These are phyloP conservation scores for Tremellales sp. DNA, from an alignment of 1,284 basidiomycete species.

Conservation along the genomic window DNA sequence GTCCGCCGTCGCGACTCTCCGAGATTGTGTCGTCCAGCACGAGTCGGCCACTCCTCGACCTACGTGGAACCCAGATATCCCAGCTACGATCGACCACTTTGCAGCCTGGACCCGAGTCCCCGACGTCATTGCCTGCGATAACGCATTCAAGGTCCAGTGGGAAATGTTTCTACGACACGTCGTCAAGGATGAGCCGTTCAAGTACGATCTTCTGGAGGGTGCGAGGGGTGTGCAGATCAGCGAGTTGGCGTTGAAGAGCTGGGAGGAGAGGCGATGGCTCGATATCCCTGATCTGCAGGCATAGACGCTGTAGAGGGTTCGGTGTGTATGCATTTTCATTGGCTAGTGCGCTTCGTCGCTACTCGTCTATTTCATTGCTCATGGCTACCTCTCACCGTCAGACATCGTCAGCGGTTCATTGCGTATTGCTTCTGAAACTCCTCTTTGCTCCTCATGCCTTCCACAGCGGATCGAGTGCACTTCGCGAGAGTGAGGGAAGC, in stretches of 20 bases:
- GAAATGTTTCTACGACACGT: constrained; percentile 21
- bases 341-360: too few relatives aligned
- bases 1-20: constrained; percentile 13
- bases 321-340: background rate
- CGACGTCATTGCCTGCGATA: constrained; percentile 13
- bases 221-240: constrained; percentile 18
- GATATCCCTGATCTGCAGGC: constrained; percentile 9
- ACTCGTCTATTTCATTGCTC: too few relatives aligned
- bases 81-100: constrained; percentile 14
- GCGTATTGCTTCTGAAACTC: too few relatives aligned
- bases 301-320: background rate
- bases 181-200: constrained; percentile 16
- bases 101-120: constrained; percentile 16
- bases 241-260: constrained; percentile 18
- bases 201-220: constrained; percentile 17
- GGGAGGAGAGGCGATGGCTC: constrained; percentile 14
- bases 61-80: constrained; percentile 21
- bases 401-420: too few relatives aligned
- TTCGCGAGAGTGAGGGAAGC: too few relatives aligned
- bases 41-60: constrained; percentile 16
- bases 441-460: too few relatives aligned
- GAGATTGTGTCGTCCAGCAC: constrained; percentile 21
- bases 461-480: too few relatives aligned
- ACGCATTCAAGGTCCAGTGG: constrained; percentile 24
- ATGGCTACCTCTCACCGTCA: too few relatives aligned